These are phyloP conservation scores for Cutaneotrichosporon arboriforme DNA, from an alignment of 1,284 basidiomycete species.

Conservation along the genomic window DNA sequence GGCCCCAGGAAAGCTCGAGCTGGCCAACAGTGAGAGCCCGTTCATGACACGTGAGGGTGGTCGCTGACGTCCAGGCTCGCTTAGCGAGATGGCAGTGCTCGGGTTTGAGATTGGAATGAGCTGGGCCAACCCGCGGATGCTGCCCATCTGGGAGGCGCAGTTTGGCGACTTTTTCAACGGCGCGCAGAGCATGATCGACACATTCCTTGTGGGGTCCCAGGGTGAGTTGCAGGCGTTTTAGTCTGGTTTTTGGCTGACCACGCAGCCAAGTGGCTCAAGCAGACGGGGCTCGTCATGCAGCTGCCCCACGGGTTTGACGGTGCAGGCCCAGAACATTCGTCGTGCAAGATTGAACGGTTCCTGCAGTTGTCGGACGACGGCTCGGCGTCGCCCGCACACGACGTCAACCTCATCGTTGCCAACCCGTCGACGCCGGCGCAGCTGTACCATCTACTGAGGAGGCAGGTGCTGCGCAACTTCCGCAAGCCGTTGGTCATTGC, in stretches of 20 bases:
- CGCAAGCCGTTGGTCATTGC: conserved; percentile 77
- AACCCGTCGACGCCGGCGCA: conserved; percentile 84
- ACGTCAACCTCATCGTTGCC: conserved; percentile 72
- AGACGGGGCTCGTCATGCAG: conserved; percentile 79
- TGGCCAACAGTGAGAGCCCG: conserved; percentile 70
- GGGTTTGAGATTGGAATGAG: conserved; percentile 83
- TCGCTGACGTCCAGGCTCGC: conserved; percentile 56
- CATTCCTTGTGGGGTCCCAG: conserved; percentile 74
- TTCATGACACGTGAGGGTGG: neutral
- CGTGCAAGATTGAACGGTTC: conserved; percentile 76
- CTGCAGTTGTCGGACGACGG: conserved; percentile 54
- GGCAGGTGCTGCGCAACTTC: conserved; percentile 76
- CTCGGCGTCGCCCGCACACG: conserved; percentile 37
- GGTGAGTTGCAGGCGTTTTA: conserved; percentile 59
- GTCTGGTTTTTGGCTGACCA: neutral
- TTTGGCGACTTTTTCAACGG: conserved; percentile 86
- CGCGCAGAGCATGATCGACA: conserved; percentile 81
- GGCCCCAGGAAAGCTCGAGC: conserved; percentile 61
- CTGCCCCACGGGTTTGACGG: conserved; percentile 83
- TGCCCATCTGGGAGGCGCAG: conserved; percentile 88
- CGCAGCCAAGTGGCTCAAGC: conserved; percentile 84
- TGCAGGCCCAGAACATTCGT: conserved; percentile 85
- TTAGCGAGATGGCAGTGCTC: conserved; percentile 78
- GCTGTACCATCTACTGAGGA: conserved; percentile 78
- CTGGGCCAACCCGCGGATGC: conserved; percentile 70